These are phyloP conservation scores for Bullera alba DNA, from an alignment of 768 basidiomycete species.

Conservation along the genomic window DNA sequence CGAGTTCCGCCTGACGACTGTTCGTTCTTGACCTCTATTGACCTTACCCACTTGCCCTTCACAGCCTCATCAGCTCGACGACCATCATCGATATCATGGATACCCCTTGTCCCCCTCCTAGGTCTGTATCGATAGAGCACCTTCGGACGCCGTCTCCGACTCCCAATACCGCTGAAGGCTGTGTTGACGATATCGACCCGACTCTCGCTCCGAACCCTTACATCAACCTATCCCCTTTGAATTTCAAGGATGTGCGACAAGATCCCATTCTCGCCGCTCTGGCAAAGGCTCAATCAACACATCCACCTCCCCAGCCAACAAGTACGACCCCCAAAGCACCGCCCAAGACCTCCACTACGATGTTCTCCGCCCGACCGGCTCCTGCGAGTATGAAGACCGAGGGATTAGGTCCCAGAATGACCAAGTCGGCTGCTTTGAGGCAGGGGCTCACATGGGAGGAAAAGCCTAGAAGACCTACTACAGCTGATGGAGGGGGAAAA, in stretches of 20 bases:
- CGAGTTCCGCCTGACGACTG: too few species aligned
- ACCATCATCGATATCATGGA: too few species aligned
- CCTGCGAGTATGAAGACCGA: slow-evolving; percentile 6
- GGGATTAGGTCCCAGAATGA: slow-evolving; percentile 28
- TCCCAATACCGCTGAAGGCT: too few species aligned
- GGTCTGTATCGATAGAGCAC: too few species aligned
- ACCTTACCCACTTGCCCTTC: too few species aligned
- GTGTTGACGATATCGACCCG: background rate
- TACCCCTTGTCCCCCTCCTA: too few species aligned
- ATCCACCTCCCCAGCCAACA: background rate
- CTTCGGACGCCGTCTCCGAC: too few species aligned
- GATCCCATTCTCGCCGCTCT: slow-evolving; percentile 28
- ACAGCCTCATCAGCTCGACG: too few species aligned
- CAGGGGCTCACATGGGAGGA: slow-evolving; percentile 27
- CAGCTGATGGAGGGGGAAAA: background rate
- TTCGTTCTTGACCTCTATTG: too few species aligned
- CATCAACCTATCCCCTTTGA: slow-evolving; percentile 3
- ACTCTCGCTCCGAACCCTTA: background rate
- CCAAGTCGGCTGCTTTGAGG: slow-evolving; percentile 23
- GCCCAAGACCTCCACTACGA: background rate
- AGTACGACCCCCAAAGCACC: background rate
- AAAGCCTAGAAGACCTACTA: background rate
- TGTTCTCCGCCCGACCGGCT: slow-evolving; percentile 25
- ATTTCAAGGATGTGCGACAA: slow-evolving; percentile 10
- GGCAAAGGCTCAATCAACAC: slow-evolving; percentile 14